Conservation (phyloP, 805 yeast genomes). For the Priceomyces fermenticarens region DNA sequence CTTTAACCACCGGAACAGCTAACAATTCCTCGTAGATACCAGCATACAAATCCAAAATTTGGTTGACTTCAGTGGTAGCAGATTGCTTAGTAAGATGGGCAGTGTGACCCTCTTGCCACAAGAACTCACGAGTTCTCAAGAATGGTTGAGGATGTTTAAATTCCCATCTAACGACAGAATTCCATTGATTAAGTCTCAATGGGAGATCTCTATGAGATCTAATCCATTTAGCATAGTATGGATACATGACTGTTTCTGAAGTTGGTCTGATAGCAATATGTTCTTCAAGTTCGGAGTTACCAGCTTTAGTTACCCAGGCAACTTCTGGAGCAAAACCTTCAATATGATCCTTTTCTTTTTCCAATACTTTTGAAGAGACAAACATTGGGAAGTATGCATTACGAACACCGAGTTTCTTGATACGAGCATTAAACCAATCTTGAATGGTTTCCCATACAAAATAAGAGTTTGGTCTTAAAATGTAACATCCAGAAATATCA, state of each 20-base stretch:
- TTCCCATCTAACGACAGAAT: slow-evolving; percentile 99
- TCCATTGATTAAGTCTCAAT: slow-evolving; percentile 96
- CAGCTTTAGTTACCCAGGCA: slow-evolving; percentile 99
- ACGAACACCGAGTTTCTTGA: slow-evolving; percentile 86
- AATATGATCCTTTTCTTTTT: slow-evolving; percentile 96
- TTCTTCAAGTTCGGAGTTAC: slow-evolving; percentile 89
- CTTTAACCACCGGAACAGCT: slow-evolving; percentile 96
- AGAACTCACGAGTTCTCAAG: slow-evolving; percentile 95
- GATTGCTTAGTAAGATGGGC: slow-evolving; percentile 84
- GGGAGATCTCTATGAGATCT: slow-evolving; percentile 98
- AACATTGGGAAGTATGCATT: slow-evolving; percentile 99
- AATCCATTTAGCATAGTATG: slow-evolving; percentile 98
- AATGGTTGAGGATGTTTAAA: slow-evolving; percentile 99
- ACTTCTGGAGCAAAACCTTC: slow-evolving; percentile 99
- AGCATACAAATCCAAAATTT: slow-evolving; percentile 83
- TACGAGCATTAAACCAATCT: slow-evolving; percentile 73
- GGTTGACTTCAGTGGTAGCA: slow-evolving; percentile 79
- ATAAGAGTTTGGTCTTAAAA: slow-evolving; percentile 93
- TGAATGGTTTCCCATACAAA: slow-evolving; percentile 94
- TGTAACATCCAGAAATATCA: slow-evolving; percentile 98
- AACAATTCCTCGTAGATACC: slow-evolving; percentile 84
- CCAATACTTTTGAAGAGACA: slow-evolving; percentile 87
- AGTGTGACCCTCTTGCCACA: slow-evolving; percentile 99
- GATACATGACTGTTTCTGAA: slow-evolving; percentile 99
- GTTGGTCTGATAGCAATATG: slow-evolving; percentile 99